phyloP scores from a whole-genome alignment of 805 yeast species.

The Kuraishia ogatae region DNA sequence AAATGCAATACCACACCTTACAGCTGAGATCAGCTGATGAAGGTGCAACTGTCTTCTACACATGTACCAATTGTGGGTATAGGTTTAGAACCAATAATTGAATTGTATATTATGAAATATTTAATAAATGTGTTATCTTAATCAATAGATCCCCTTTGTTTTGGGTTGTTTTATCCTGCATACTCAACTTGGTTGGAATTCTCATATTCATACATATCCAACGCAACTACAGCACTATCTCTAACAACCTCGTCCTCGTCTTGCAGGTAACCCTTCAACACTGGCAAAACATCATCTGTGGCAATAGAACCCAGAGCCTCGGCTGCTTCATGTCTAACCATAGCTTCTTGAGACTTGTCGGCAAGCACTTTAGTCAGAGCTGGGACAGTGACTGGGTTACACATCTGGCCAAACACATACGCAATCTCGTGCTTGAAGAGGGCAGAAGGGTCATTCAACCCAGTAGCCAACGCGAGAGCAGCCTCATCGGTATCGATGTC shows the following conservation, averaged over 20 bases:
- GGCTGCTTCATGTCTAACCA: slow-evolving; percentile 99
- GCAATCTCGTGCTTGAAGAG: slow-evolving; percentile 97
- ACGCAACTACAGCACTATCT: slow-evolving; percentile 93
- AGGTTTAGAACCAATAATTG: slow-evolving; percentile 89
- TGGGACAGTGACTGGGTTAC: slow-evolving; percentile 90
- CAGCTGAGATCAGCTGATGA: slow-evolving; percentile 98
- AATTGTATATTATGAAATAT: not conserved
- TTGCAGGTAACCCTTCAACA: slow-evolving; percentile 65
- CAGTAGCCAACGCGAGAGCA: slow-evolving; percentile 82
- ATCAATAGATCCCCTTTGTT: too few relatives aligned
- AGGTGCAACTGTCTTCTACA: slow-evolving; percentile 98
- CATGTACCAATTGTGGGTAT: slow-evolving; percentile 90
- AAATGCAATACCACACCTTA: slow-evolving; percentile 95
- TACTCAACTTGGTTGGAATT: slow-evolving; percentile 77
- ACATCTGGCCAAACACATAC: slow-evolving; percentile 94
- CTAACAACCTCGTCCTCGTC: slow-evolving; percentile 89
- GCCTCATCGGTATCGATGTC: slow-evolving; percentile 94
- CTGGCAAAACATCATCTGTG: slow-evolving; percentile 89
- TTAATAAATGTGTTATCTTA: not conserved
- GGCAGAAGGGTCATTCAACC: slow-evolving; percentile 86
- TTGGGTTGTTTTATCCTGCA: slow-evolving; percentile 39
- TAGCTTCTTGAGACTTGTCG: slow-evolving; percentile 78
- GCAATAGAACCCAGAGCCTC: slow-evolving; percentile 98
- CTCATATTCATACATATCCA: slow-evolving; percentile 97
- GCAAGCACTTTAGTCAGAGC: slow-evolving; percentile 74